Evolutionary conservation across 2,329 filamentous ascomycete species (phyloP).

Genomic region (Verticillium albo-atrum): DNA sequence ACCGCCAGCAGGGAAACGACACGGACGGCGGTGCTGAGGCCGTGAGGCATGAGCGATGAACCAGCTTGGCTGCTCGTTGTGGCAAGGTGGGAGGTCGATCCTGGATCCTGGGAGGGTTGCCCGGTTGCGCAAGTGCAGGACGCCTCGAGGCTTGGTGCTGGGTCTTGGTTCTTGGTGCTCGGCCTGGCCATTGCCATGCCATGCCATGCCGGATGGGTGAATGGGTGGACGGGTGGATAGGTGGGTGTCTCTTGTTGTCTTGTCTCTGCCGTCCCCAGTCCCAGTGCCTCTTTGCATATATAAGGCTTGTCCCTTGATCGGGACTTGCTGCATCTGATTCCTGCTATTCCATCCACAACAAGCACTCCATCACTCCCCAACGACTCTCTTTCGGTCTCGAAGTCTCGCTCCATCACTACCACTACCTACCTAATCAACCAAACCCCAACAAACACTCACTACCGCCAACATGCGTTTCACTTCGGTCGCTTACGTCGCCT

Average conservation of each 20-base stretch:
- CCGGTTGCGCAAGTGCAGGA: not conserved
- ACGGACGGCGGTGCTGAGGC: not conserved
- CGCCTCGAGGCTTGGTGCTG: not conserved
- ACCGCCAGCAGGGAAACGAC: not conserved
- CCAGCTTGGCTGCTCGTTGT: not conserved
- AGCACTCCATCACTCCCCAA: not conserved
- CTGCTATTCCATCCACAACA: not conserved
- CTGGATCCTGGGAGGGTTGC: not conserved
- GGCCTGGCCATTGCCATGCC: not conserved
- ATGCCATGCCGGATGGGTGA: not conserved
- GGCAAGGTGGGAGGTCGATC: not conserved
- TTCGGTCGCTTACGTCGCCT: slow-evolving; percentile 27
- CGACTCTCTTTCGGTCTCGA: not conserved
- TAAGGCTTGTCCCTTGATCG: not conserved
- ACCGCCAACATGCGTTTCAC: slow-evolving; percentile 37
- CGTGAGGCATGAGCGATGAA: not conserved
- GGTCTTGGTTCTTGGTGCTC: not conserved
- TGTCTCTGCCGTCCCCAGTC: not conserved
- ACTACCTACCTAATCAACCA: not conserved
- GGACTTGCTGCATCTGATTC: not conserved
- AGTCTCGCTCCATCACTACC: not conserved
- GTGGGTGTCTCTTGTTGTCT: not conserved
- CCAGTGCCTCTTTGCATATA: not conserved
- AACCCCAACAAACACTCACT: slow-evolving; percentile 1
- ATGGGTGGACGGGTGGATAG: no score